phyloP scores from a whole-genome alignment of 345 rosid species.

The Populus tremula region DNA sequence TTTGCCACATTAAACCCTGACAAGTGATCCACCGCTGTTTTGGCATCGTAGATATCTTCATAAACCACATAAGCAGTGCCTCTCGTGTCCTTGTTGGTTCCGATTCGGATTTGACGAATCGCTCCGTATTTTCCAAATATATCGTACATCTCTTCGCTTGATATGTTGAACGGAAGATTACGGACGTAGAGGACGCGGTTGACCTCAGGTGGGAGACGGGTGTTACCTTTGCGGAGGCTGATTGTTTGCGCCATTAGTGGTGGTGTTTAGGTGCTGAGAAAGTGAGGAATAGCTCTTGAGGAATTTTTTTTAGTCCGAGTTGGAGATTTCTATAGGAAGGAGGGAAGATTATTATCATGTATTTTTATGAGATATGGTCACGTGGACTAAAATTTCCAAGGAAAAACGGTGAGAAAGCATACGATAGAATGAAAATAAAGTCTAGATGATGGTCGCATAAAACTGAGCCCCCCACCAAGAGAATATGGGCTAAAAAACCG shows the following conservation, averaged over 20 bases:
- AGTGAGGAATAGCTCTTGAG: neutral
- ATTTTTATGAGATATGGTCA: neutral
- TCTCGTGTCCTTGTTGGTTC: slow-evolving; percentile 81
- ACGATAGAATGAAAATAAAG: no score
- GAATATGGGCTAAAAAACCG: no score
- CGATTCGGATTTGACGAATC: slow-evolving; percentile 93
- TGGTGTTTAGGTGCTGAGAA: slow-evolving; percentile 2
- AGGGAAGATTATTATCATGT: neutral
- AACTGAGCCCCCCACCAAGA: no score
- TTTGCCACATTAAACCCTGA: slow-evolving; percentile 98
- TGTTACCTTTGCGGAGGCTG: slow-evolving; percentile 76
- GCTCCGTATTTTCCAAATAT: slow-evolving; percentile 97
- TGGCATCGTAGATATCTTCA: slow-evolving; percentile 96
- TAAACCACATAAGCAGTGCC: slow-evolving; percentile 94
- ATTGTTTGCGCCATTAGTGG: slow-evolving; percentile 51
- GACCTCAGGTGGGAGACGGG: slow-evolving; percentile 93
- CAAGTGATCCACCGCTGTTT: slow-evolving; percentile 93
- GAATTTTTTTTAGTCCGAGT: neutral
- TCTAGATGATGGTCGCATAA: no score
- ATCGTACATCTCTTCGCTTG: slow-evolving; percentile 99
- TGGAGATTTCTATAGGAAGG: neutral
- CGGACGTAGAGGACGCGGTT: slow-evolving; percentile 91
- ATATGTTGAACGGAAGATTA: slow-evolving; percentile 95
- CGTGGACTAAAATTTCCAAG: neutral
- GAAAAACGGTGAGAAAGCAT: neutral